Base-by-base conservation (phyloP, 345 rosid species). In the Iberis pinnata region DNA sequence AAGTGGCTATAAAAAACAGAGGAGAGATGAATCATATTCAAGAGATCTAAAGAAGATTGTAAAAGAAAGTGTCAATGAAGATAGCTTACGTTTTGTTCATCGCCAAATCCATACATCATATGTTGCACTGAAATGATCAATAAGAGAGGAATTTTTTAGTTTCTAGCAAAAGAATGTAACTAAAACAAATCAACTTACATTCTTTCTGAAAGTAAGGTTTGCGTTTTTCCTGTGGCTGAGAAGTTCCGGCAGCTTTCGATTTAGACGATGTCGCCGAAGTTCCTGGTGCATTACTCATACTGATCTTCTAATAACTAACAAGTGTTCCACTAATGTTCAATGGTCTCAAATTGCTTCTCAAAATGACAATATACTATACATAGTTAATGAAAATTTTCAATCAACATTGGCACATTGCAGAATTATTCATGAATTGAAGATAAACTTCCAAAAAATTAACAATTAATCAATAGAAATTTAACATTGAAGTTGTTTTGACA, bases 101-200 rank as follows among this genome's bases (percentile, higher is more conserved):
- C 96, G 10, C 98, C 93, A 22, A 85, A 88, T 19, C 96, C 96
- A 72, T 80, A 88, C 93, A 92, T 85, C 96, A 85, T 92, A 64
- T 85, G 98, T 73, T 80, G 95, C 82, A 92, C 93, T 88, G 78
- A 0, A 14, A 36, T 6, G 32, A 63, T 18, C 55, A 54, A 18
- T 32, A 17, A 47, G 41, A 16, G 4, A 26, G 8, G 29, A 26
- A 26, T 26, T 26, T n/a, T n/a, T n/a, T n/a, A 18, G 24, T 20
- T 7, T 14, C 3, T 11, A 14, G 19, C 32, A 4, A 17, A 17
- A 25, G 3, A 13, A 38, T 20, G 7, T 2, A 12, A 17, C 22
- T n/a, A 18, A 40, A 51, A 9, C 49, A n/a, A 25, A 26, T 6
- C 38, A 16, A 12, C 2, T 50, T 51, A 83, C 98, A 71, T 59